Percentiles rank a stretch among this genome's conserved stretches.
Conservation (phyloP, 495 filamentous ascomycete genomes). For the Lasiosphaeria hispida region DNA sequence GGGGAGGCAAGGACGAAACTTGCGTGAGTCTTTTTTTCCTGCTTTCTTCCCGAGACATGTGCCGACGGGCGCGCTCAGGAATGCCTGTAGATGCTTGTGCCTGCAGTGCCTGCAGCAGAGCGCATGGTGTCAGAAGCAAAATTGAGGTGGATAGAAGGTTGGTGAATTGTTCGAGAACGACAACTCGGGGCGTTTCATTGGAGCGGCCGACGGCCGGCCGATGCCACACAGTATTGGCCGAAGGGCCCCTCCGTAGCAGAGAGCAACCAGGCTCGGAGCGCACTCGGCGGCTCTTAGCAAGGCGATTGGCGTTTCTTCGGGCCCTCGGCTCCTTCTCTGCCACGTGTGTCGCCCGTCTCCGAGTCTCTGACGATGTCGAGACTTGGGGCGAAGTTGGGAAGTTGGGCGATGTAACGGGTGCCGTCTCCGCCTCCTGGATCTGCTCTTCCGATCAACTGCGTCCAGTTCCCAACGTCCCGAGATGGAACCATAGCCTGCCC, state of each 20-base stretch:
- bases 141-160: background rate
- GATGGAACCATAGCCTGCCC: background rate
- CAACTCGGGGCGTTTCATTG: no score
- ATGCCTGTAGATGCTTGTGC: background rate
- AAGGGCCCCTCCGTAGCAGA: no score
- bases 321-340: conserved; percentile 3
- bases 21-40: background rate
- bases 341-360: conserved; percentile 1
- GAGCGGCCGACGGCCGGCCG: no score
- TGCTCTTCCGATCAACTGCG: background rate
- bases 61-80: background rate
- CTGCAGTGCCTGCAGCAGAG: no score
- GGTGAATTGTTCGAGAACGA: background rate
- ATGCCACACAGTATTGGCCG: no score
- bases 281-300: conserved; percentile 13
- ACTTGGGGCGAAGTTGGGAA: background rate
- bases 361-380: background rate
- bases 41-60: conserved; percentile 10
- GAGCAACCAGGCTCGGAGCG: background rate
- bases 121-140: no score
- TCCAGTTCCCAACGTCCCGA: background rate
- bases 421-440: background rate
- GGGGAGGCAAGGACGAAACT: background rate
- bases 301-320: background rate
- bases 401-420: background rate